Conservation (phyloP, 805 yeast genomes). For the Kluyveromyces wickerhamii region DNA sequence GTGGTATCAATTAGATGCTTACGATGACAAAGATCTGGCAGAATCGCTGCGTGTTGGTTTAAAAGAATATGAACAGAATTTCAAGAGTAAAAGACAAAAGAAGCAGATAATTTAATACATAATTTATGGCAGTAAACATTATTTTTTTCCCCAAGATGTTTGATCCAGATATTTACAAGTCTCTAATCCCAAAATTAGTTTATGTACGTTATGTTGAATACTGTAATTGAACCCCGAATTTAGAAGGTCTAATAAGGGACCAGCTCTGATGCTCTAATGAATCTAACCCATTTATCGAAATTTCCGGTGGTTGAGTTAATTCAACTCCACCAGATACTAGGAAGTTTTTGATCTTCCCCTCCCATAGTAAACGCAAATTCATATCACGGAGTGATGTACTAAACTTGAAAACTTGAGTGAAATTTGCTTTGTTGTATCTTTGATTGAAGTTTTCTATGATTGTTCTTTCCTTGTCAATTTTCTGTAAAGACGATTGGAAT, state of each 20-base stretch:
- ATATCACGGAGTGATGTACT: slow-evolving; percentile 61
- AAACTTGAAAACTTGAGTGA: slow-evolving; percentile 63
- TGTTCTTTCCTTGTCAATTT: slow-evolving; percentile 29
- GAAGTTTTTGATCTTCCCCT: slow-evolving; percentile 76
- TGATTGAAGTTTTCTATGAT: slow-evolving; percentile 45
- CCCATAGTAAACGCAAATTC: slow-evolving; percentile 69
- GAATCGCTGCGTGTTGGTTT: slow-evolving; percentile 55
- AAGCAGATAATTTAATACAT: slow-evolving; percentile 14
- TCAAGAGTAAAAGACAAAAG: slow-evolving; percentile 31
- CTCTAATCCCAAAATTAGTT: too few species aligned
- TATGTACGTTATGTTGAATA: slow-evolving; percentile 17
- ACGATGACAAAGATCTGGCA: slow-evolving; percentile 57
- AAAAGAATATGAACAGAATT: slow-evolving; percentile 43
- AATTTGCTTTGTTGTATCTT: slow-evolving; percentile 44
- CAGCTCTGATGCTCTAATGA: slow-evolving; percentile 8
- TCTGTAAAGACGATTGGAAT: slow-evolving; percentile 27
- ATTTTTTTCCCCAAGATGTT: too few species aligned
- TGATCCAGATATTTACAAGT: too few species aligned
- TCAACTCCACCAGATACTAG: slow-evolving; percentile 67
- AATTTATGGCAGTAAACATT: too few species aligned
- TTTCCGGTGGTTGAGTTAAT: slow-evolving; percentile 21
- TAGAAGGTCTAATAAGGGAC: slow-evolving; percentile 12
- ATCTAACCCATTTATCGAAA: slow-evolving; percentile 3
- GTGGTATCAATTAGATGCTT: slow-evolving; percentile 81
- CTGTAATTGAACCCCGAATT: slow-evolving; percentile 27